phyloP scores from a whole-genome alignment of 2,329 filamentous ascomycete species.

The Exophiala mesophila region DNA sequence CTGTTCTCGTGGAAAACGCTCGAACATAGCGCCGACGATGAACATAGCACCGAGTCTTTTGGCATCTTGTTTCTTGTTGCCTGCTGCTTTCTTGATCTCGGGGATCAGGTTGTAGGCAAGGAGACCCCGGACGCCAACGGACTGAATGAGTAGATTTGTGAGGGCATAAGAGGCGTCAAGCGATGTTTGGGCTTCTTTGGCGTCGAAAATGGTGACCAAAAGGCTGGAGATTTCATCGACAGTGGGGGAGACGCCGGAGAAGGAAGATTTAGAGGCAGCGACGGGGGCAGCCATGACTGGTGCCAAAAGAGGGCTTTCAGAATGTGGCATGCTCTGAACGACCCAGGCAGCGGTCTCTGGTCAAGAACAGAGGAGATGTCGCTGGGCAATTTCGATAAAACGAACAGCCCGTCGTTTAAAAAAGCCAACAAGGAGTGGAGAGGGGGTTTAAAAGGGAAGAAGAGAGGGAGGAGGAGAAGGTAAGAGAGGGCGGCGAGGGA shows the following conservation, averaged over 20 bases:
- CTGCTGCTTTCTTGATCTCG: conserved; percentile 69
- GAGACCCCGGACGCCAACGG: conserved; percentile 60
- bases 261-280: conserved; percentile 44
- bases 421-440: not conserved
- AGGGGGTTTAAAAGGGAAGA: not conserved
- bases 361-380: not conserved
- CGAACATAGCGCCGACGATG: conserved; percentile 86
- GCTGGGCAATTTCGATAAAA: not conserved
- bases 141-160: conserved; percentile 59
- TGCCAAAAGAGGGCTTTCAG: conserved; percentile 19
- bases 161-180: conserved; percentile 64
- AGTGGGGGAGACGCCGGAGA: conserved; percentile 49
- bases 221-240: conserved; percentile 62
- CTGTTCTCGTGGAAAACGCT: conserved; percentile 75
- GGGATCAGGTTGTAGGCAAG: conserved; percentile 58
- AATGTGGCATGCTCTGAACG: conserved; percentile 19
- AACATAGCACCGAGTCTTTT: conserved; percentile 91
- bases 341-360: not conserved
- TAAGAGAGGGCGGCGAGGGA: conserved; percentile 3
- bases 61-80: conserved; percentile 87
- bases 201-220: conserved; percentile 63
- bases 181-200: conserved; percentile 63
- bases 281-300: conserved; percentile 34
- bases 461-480: not conserved
- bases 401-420: conserved; percentile 2